phyloP scores from a whole-genome alignment of 768 basidiomycete genomes.

The Leccinum uliginosum region DNA sequence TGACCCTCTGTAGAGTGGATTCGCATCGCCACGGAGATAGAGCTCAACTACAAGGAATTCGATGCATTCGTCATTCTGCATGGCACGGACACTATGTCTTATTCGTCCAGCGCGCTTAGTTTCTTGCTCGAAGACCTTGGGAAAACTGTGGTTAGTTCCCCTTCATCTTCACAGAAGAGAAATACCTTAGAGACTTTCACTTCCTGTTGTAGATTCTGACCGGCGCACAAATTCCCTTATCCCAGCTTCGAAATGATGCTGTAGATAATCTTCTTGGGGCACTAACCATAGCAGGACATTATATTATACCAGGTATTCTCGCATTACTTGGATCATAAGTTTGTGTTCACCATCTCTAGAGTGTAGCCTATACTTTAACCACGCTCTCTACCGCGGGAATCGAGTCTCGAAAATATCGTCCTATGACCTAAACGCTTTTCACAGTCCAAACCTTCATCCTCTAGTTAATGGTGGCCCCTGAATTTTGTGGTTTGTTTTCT shows the following conservation, averaged over 20 bases:
- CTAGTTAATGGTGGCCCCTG: slow-evolving; percentile 62
- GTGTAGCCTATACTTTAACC: slow-evolving; percentile 86
- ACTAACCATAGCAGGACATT: slow-evolving; percentile 84
- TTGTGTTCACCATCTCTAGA: slow-evolving; percentile 40
- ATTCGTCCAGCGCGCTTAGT: slow-evolving; percentile 82
- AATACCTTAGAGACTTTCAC: background rate
- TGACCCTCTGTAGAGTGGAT: slow-evolving; percentile 67
- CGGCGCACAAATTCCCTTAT: slow-evolving; percentile 91
- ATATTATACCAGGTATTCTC: slow-evolving; percentile 77
- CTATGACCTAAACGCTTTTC: slow-evolving; percentile 78
- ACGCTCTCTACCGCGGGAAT: slow-evolving; percentile 82
- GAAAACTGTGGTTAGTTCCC: slow-evolving; percentile 69
- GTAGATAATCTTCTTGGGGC: slow-evolving; percentile 91
- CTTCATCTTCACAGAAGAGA: background rate
- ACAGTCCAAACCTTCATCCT: slow-evolving; percentile 79
- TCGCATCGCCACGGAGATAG: slow-evolving; percentile 86
- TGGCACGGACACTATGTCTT: slow-evolving; percentile 91
- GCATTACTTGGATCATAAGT: background rate
- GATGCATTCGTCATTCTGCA: slow-evolving; percentile 91
- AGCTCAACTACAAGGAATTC: slow-evolving; percentile 80
- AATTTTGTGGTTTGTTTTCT: background rate
- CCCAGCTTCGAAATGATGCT: slow-evolving; percentile 89
- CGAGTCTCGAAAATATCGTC: slow-evolving; percentile 80
- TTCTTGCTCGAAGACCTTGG: slow-evolving; percentile 92
- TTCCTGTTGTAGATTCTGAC: slow-evolving; percentile 65